Evolutionary conservation across 2,329 filamentous ascomycete species (phyloP), one percentile per base, ranked within the genome.

Genomic region (Bertia moriformis): DNA sequence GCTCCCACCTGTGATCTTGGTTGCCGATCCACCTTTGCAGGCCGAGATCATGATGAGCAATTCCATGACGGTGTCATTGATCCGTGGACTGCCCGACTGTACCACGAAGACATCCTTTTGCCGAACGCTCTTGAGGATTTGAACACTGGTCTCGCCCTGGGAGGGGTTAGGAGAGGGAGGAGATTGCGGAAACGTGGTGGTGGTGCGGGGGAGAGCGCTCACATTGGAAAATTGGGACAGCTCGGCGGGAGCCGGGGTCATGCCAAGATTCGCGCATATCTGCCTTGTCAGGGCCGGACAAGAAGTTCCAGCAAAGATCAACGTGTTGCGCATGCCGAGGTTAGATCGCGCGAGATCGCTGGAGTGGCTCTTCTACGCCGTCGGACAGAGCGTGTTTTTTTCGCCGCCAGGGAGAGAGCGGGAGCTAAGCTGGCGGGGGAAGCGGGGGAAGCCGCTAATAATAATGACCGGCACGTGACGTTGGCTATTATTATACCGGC

Each of bases 51-150:
- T 93, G 61, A 98, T 96, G 55, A 98, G 74, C 56, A 98, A 73
- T 69, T 98, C 91, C 87, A 98, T 95, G 56, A 98, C 87, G 53
- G 86, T 93, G 64, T 98, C 91, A 60, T 98, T 98, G 70, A 95
- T 94, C 63, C 83, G 86, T 55, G 78, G 72, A 62, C 91, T 95
- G 47, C 91, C 91, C 45, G 89, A 96, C 67, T 98, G 91, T 44
- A 98, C 83, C 56, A 98, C 89, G 60, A 96, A 98, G 51, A 98
- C 89, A 71, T 98, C 89, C 61, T 96, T 93, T 57, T 98, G 93
- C 49, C 91, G 83, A 48, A 98, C 87, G 59, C 75, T 80, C 36
- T 73, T 79, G 55, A 79, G 55, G 53, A 81, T 79, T 51, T 73
- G 71, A 50, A 81, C 76, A 52, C 74, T 79, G 43, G 75, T 81